Evolutionary conservation across 177 flowering plant genomes (phyloP), one percentile per base, ranked within the genome.

Genomic region (Vitis hybrid): DNA sequence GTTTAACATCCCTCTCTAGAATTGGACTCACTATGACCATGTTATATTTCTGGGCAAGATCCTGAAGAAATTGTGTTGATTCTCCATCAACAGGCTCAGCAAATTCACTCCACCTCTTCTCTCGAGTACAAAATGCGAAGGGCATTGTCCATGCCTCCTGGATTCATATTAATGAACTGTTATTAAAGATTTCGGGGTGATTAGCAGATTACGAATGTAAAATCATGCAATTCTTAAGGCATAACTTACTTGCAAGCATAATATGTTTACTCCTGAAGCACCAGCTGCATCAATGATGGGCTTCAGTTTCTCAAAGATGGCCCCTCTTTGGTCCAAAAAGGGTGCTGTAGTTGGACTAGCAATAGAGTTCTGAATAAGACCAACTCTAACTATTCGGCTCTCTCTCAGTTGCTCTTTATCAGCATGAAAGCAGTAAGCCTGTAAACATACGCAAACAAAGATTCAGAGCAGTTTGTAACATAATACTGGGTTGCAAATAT

Each of bases 141-240:
- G 98, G 99, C 98, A 93, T 95, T 71, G 73, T 91, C 99, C 97
- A 93, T 61, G 95, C 94, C 77, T 95, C 99, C 99, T 95, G 83
- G 29, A 73, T 71, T 55, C n/a, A 61, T 50, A 56, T 50, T 10
- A 29, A 14, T 53, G 45, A 53, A 31, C 6, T 49, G 14, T 14
- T 18, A 59, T 29, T 55, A 9, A 2, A 5, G 10, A 63, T 26
- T n/a, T 16, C 12, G 1, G 45, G 45, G 0, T 39, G 45, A 39
- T 39, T 39, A 0, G 45, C 6, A 39, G 8, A 39, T 39, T 7
- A 39, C 45, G 7, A 18, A 62, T 10, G 48, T 13, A 62, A 48
- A 20, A 26, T 50, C 14, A 45, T 12, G 48, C 59, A 29, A 39
- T 0, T 68, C 13, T 48, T 45, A 51, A 13, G n/a, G 19, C 12